Base-by-base conservation (phyloP, 2,329 filamentous ascomycete species). In the Verticillium nubilum region DNA sequence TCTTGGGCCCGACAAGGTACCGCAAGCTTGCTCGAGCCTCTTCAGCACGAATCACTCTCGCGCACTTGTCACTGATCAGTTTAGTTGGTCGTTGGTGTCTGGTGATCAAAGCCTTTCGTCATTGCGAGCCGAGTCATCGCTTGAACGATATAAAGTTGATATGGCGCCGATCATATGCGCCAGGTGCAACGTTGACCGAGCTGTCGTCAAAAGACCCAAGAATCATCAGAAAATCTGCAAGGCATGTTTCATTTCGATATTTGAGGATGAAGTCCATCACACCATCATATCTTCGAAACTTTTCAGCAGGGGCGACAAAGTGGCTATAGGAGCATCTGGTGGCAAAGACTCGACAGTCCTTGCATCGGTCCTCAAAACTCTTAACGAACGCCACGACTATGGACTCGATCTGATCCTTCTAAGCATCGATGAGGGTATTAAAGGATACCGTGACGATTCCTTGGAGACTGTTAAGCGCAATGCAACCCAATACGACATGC, bases 281-380 rank as follows among this genome's bases (percentile, higher is more conserved):
- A 98, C 95, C 4, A 96, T 99, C 68, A 87, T 83, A 27, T 86
- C 88, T 2, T 91, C 90, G 19, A 78, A 82, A n/a, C 84, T 99
- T 17, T 99, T 99, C 74, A 79, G 80, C 52, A 86, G 83, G 1
- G 94, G 94, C 60, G 95, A 99, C 72, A 86, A 84, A 62, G 85
- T 99, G 42, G 96, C 95, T 7, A 97, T 99, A 68, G 96, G 95
- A 52, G 95, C 96, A 55, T 97, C 93, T 1, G 95, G 95, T 59
- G 95, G 95, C 67, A 99, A 99, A 76, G 95, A 99, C 74, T 97
- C 92, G 57, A 99, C 95, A 0, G 95, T 99, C 0, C 82, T 99
- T 12, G 95, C 95, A 4, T 96, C 92, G 0, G 93, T 99, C 0
- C 82, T 99, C 57, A 97, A 97, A 73, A 97, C 92, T 0, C 80